A percentile compares a stretch with the other conserved stretches of the same genome.
These are phyloP conservation scores for Hortiboletus campestris DNA, from an alignment of 768 basidiomycete genomes.

Conservation along the genomic window DNA sequence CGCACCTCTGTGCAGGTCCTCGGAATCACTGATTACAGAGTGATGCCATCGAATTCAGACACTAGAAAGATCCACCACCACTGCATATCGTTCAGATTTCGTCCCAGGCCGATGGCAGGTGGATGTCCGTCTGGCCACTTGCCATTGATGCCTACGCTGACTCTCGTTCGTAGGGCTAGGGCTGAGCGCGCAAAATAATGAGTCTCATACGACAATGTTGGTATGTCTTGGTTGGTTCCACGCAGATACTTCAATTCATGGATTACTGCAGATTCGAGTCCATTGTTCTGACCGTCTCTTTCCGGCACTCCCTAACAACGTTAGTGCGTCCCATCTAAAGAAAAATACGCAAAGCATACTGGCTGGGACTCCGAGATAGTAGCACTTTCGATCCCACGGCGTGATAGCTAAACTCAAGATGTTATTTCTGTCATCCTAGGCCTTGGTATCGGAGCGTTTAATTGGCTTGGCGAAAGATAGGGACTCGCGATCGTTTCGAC, in stretches of 20 bases:
- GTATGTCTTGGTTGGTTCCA: slow-evolving; percentile 1
- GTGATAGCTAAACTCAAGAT: background rate
- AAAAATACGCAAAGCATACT: background rate
- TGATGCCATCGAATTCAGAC: slow-evolving; percentile 4
- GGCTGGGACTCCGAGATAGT: background rate
- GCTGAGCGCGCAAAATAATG: background rate
- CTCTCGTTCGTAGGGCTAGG: slow-evolving; percentile 5
- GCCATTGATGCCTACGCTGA: background rate
- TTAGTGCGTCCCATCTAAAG: background rate
- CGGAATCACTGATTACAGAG: slow-evolving; percentile 10
- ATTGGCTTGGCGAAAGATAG: no score
- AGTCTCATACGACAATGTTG: slow-evolving; percentile 13
- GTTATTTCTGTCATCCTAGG: no score
- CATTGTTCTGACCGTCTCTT: background rate
- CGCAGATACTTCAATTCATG: slow-evolving; percentile 2
- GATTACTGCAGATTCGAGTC: background rate
- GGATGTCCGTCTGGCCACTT: background rate
- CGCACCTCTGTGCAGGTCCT: background rate
- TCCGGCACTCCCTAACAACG: background rate
- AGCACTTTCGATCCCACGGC: background rate
- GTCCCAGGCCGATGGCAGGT: slow-evolving; percentile 3
- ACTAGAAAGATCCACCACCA: background rate
- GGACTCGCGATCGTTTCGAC: no score
- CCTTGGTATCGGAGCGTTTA: no score
- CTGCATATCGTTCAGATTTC: background rate